Conservation (phyloP, 2,329 filamentous ascomycete species). For the Neofusicoccum kwambonambiense region DNA sequence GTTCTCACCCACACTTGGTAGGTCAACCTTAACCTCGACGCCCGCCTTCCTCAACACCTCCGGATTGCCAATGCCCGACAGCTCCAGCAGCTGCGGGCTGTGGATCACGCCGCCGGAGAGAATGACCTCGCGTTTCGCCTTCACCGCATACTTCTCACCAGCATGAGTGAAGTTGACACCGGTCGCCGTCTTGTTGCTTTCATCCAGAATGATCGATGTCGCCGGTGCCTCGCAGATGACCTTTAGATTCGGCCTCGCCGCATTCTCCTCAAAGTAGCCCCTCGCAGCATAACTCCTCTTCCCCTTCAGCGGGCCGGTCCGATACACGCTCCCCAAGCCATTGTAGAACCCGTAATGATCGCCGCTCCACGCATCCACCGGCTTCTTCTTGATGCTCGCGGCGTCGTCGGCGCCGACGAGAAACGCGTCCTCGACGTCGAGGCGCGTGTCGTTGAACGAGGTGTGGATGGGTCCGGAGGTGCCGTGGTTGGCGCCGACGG, state of each 20-base stretch:
- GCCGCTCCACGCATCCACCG: conserved; percentile 36
- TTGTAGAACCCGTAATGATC: conserved; percentile 38
- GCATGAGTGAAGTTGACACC: background rate
- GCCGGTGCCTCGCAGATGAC: background rate
- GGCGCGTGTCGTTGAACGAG: conserved; percentile 34
- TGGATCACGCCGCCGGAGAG: background rate
- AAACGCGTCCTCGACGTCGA: conserved; percentile 24
- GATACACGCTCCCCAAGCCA: conserved; percentile 27
- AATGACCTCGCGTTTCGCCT: conserved; percentile 26
- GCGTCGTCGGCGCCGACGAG: conserved; percentile 29
- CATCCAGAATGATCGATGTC: background rate
- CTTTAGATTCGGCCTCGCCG: background rate
- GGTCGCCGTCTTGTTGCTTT: background rate
- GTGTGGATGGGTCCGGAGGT: conserved; percentile 35
- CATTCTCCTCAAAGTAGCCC: conserved; percentile 23
- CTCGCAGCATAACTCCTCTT: conserved; percentile 37
- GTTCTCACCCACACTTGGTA: conserved; percentile 34
- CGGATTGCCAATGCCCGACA: conserved; percentile 31
- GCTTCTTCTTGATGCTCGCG: conserved; percentile 29
- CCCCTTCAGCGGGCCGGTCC: conserved; percentile 30
- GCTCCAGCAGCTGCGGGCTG: conserved; percentile 27
- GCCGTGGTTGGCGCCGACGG: conserved; percentile 35
- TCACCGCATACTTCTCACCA: conserved; percentile 24
- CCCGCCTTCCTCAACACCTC: conserved; percentile 23
- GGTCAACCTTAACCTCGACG: conserved; percentile 30